Evolutionary conservation across 1,139 yeast genomes (phyloP).

Genomic region (Nakaseomyces sp.): DNA sequence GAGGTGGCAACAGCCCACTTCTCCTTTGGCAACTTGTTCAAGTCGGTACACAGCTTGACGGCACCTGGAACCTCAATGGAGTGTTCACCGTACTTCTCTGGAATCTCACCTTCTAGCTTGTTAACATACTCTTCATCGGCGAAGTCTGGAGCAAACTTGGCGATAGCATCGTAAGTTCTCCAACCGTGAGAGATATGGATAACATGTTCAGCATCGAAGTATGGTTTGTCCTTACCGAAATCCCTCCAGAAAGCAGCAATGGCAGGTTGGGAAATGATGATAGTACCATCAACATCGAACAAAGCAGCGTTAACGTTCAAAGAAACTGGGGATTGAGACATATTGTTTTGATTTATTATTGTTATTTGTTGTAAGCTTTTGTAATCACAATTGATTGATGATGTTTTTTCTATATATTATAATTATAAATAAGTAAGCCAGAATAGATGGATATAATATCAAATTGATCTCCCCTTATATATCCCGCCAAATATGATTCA

Average conservation of each 20-base stretch:
- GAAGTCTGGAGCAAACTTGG: constrained; percentile 65
- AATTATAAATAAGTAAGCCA: neutral
- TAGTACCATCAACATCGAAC: constrained; percentile 78
- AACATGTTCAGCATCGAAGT: constrained; percentile 60
- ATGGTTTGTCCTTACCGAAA: constrained; percentile 60
- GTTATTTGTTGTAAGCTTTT: neutral
- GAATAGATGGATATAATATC: neutral
- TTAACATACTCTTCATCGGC: constrained; percentile 61
- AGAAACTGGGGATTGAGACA: constrained; percentile 25
- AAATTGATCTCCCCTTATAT: neutral
- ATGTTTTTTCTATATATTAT: neutral
- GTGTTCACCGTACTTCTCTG: constrained; percentile 59
- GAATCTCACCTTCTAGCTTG: constrained; percentile 61
- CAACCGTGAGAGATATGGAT: constrained; percentile 75
- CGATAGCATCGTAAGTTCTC: constrained; percentile 70
- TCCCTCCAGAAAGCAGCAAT: constrained; percentile 76
- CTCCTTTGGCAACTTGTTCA: constrained; percentile 36
- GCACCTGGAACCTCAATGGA: constrained; percentile 75
- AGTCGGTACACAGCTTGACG: constrained; percentile 41
- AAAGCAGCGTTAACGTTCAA: constrained; percentile 37
- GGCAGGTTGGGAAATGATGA: constrained; percentile 52
- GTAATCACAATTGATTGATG: neutral
- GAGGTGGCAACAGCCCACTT: constrained; percentile 81
- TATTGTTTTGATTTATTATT: constrained; percentile 17
- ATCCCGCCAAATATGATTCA: constrained; percentile 2